A percentile compares a stretch with the other conserved stretches of the same genome.
phyloP scores from a whole-genome alignment of 441 rosid genomes.

The Viola pubescens region DNA sequence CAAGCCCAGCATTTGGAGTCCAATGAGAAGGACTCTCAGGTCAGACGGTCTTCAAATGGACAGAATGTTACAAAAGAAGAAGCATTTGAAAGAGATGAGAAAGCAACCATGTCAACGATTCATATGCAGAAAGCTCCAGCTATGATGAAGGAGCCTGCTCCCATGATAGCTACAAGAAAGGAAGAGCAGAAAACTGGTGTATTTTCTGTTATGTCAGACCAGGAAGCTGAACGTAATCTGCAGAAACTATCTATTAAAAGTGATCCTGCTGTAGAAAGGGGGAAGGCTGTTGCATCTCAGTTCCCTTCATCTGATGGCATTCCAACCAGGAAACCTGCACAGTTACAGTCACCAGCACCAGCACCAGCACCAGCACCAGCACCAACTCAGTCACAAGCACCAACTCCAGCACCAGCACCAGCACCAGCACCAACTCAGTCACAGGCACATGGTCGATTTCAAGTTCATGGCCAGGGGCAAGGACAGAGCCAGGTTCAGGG shows the following conservation, averaged over 20 bases:
- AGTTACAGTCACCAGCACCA: too few species aligned
- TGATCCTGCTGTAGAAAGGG: constrained; percentile 68
- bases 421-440: too few species aligned
- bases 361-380: too few species aligned
- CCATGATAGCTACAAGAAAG: constrained; percentile 40
- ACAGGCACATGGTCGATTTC: too few species aligned
- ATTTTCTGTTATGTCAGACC: constrained; percentile 60
- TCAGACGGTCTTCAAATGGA: constrained; percentile 39
- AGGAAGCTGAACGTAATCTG: constrained; percentile 56
- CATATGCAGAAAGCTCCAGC: constrained; percentile 41
- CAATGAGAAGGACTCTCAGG: constrained; percentile 49
- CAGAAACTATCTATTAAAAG: constrained; percentile 46
- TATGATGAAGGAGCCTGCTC: constrained; percentile 41
- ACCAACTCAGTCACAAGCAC: too few species aligned
- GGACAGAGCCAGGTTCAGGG: too few species aligned
- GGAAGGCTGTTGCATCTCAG: constrained; percentile 59
- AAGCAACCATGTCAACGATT: constrained; percentile 40
- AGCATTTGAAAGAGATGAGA: constrained; percentile 51
- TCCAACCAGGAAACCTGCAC: constrained; percentile 60
- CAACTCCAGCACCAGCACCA: too few species aligned
- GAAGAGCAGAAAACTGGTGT: constrained; percentile 68
- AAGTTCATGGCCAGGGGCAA: too few species aligned
- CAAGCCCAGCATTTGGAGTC: constrained; percentile 51
- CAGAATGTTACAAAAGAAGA: constrained; percentile 55
- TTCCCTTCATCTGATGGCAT: constrained; percentile 46